These are phyloP conservation scores for Pyrus hybrid DNA, from an alignment of 331 rosid species.

Conservation along the genomic window DNA sequence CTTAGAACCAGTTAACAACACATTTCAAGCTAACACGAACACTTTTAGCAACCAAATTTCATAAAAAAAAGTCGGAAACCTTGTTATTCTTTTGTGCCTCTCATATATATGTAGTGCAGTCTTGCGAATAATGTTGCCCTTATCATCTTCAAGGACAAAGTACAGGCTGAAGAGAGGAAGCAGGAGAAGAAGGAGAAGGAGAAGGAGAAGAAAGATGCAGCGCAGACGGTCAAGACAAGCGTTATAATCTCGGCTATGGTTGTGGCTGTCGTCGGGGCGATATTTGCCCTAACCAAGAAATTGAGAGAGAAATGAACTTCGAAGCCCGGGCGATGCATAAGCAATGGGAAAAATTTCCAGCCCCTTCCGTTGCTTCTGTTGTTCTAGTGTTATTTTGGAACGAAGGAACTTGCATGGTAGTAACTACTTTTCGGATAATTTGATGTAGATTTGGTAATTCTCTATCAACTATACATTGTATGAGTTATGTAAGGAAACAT, in stretches of 20 bases:
- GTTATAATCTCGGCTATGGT: conserved; percentile 40
- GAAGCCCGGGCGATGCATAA: not conserved
- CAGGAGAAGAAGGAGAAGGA: conserved; percentile 22
- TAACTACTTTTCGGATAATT: too few species aligned
- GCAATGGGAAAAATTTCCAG: conserved; percentile 5
- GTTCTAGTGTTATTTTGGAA: too few species aligned
- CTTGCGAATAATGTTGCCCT: not conserved
- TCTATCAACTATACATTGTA: too few species aligned
- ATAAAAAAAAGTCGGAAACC: not conserved
- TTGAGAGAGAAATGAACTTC: conserved; percentile 37
- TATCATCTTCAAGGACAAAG: conserved; percentile 26
- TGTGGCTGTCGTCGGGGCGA: conserved; percentile 48
- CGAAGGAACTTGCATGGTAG: too few species aligned
- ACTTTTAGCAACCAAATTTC: not conserved
- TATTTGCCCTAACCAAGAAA: conserved; percentile 49
- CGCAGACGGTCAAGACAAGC: conserved; percentile 40
- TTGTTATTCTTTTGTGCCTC: not conserved
- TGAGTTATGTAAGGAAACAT: too few species aligned
- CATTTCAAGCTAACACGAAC: not conserved
- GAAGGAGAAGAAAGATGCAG: conserved; percentile 25
- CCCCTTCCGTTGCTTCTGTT: not conserved
- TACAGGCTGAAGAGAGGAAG: conserved; percentile 21
- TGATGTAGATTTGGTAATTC: too few species aligned
- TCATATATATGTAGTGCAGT: not conserved
- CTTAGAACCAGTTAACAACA: not conserved